phyloP scores from a whole-genome alignment of 768 basidiomycete genomes.

The Dentipellis fragilis region DNA sequence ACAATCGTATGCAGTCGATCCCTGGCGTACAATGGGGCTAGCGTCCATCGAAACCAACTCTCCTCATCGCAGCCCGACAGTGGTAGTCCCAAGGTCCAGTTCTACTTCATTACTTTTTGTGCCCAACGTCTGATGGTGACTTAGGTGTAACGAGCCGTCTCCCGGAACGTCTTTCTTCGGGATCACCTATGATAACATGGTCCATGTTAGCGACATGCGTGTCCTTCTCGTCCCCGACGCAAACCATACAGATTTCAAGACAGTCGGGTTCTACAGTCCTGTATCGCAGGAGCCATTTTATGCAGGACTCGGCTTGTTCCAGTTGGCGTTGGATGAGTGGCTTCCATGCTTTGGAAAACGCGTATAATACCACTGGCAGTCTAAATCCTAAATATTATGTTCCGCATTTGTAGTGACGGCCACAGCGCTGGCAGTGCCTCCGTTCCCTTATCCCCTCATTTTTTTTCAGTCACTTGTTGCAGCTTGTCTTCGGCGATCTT shows the following conservation, averaged over 20 bases:
- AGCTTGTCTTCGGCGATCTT: not conserved
- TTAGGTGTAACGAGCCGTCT: conserved; percentile 30
- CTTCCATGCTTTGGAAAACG: conserved; percentile 28
- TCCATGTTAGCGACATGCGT: conserved; percentile 40
- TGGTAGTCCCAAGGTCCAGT: conserved; percentile 21
- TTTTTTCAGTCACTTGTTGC: not conserved
- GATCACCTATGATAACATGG: conserved; percentile 35
- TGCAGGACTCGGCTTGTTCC: conserved; percentile 35
- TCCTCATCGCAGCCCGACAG: conserved; percentile 30
- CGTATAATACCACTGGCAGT: too few relatives aligned
- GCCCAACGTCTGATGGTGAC: not conserved
- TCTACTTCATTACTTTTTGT: too few relatives aligned
- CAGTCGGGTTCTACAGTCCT: conserved; percentile 41
- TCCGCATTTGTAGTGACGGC: too few relatives aligned
- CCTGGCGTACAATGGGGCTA: conserved; percentile 42
- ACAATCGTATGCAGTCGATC: conserved; percentile 27
- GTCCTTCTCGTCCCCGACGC: conserved; percentile 36
- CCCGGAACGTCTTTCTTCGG: conserved; percentile 32
- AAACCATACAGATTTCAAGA: conserved; percentile 38
- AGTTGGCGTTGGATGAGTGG: conserved; percentile 38
- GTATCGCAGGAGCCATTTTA: conserved; percentile 36
- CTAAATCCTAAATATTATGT: too few relatives aligned
- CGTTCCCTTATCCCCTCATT: too few relatives aligned
- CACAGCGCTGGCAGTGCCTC: too few relatives aligned
- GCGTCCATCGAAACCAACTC: conserved; percentile 38